These are phyloP conservation scores for Melampsora larici-populina DNA, from an alignment of 1,284 basidiomycete genomes.

Conservation along the genomic window DNA sequence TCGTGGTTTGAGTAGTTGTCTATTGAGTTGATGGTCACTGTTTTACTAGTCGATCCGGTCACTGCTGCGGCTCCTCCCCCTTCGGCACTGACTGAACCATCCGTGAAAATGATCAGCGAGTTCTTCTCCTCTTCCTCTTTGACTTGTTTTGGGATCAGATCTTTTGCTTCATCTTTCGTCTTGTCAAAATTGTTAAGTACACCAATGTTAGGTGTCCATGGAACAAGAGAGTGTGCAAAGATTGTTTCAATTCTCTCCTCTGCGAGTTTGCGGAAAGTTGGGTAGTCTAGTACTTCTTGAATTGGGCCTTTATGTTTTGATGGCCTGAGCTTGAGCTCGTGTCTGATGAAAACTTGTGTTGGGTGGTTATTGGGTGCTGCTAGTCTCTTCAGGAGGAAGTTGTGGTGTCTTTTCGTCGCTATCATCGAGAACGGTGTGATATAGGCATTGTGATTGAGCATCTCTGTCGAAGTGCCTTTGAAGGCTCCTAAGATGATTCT, in stretches of 20 bases:
- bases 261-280: background rate
- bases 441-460: no score
- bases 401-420: background rate
- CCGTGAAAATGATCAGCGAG: background rate
- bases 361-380: background rate
- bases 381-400: background rate
- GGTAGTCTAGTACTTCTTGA: background rate
- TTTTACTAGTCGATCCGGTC: background rate
- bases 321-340: background rate
- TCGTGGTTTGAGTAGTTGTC: background rate
- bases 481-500: background rate
- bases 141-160: background rate
- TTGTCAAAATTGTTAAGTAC: background rate
- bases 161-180: background rate
- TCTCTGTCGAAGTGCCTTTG: background rate
- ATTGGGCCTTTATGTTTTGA: background rate
- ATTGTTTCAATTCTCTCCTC: background rate
- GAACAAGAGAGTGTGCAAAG: background rate
- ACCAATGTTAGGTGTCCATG: background rate
- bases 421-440: background rate
- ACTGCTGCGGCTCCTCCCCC: background rate
- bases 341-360: background rate
- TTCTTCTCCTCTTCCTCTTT: background rate
- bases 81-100: background rate
- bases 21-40: background rate